A percentile compares a stretch with the other conserved stretches of the same genome.
Evolutionary conservation across 257 asterid genomes (phyloP).

Genomic region (Plantago ovata): DNA sequence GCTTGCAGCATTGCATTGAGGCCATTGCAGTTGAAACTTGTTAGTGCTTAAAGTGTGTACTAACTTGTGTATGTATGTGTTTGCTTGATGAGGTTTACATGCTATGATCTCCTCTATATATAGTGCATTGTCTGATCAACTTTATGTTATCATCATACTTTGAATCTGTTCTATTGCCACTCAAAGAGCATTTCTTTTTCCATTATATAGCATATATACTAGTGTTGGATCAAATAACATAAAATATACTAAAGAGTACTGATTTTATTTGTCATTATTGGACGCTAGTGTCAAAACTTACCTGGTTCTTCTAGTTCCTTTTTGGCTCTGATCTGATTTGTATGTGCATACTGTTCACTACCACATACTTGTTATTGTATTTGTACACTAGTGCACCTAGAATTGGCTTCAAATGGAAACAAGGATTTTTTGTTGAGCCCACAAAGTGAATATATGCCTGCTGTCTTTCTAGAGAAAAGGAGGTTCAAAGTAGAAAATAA

Average conservation of each 20-base stretch:
- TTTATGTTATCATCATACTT: not conserved
- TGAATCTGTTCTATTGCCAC: conserved; percentile 5
- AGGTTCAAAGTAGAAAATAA: conserved; percentile 3
- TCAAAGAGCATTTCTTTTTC: not conserved
- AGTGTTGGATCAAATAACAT: too few species aligned
- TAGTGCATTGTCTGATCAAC: not conserved
- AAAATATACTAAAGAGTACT: too few species aligned
- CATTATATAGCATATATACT: not conserved
- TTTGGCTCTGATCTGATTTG: too few species aligned
- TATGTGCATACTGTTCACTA: not conserved
- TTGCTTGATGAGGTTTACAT: not conserved
- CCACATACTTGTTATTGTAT: not conserved
- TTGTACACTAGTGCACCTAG: not conserved
- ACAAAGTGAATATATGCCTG: conserved; percentile 16
- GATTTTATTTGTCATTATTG: not conserved
- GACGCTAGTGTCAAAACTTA: not conserved
- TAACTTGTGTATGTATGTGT: not conserved
- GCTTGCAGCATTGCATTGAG: conserved; percentile 1
- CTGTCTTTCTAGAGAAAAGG: conserved; percentile 1
- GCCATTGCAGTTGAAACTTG: conserved; percentile 1
- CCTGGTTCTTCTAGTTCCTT: not conserved
- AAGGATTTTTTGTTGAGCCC: not conserved
- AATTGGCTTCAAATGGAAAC: not conserved
- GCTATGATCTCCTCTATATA: not conserved
- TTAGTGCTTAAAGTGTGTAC: not conserved